Evolutionary conservation across 116 monocot species (phyloP), one percentile per base, ranked within the genome.

Genomic region (Dioscorea cayenensis): DNA sequence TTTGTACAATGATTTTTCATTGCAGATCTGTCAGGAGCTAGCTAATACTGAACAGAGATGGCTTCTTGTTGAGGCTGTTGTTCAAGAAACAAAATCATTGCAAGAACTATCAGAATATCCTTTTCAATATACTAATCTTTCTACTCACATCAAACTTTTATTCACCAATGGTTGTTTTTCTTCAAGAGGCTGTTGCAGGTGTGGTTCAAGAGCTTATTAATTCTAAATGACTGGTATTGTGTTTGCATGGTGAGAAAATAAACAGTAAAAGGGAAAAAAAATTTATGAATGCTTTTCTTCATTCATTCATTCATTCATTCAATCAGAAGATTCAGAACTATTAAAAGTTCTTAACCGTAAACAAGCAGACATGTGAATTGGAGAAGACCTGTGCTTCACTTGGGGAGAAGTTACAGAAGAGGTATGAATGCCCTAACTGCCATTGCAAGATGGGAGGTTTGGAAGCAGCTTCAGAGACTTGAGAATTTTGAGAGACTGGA

Each of bases 21-120:
- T 55, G 55, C 49, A 25, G 23, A 11, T 48, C 23, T 69, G 23
- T 69, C 35, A 62, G 21, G 36, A n/a, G 59, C 71, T 71, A n/a
- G 35, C 71, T 28, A 61, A 59, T 4, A 0, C 38, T 22, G 71
- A 71, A 61, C 37, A 61, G 36, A 71, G 71, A 38, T 59, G 21
- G 28, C 17, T 36, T 10, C 61, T 61, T 21, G 59, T 59, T 60
- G 71, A 71, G 60, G 51, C 60, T 23, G 35, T 71, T 21, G 21
- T 71, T 19, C 59, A 60, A 61, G 71, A 71, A 38, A 60, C 60
- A 19, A 71, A 37, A 38, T 28, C 37, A 35, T 36, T 71, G 23
- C 59, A 71, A 36, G 71, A 71, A 28, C 71, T 71, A n/a, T 51
- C 71, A 37, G 61, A 36, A 71, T 71, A 71, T 71, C 71, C 71